phyloP scores from a whole-genome alignment of 2,329 filamentous ascomycete genomes.

The Lecanicillium sp. region DNA sequence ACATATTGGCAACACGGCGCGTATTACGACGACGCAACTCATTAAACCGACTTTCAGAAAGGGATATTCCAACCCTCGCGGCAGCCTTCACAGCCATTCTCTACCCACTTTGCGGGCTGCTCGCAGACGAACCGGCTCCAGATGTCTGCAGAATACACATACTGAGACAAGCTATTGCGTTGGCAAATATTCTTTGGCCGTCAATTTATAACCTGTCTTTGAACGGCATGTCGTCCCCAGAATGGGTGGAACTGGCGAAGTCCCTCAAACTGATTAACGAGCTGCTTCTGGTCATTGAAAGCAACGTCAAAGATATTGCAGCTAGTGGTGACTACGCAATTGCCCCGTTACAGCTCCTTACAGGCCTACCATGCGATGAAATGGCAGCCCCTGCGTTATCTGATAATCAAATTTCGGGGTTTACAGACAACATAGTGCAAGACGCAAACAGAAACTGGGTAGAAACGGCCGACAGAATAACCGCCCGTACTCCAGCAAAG shows the following conservation, averaged over 20 bases:
- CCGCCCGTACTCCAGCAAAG: slow-evolving; percentile 29
- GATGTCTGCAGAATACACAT: slow-evolving; percentile 16
- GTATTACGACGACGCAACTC: slow-evolving; percentile 22
- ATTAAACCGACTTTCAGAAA: slow-evolving; percentile 11
- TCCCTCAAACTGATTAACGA: background rate
- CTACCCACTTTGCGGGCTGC: slow-evolving; percentile 12
- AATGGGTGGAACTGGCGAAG: slow-evolving; percentile 8
- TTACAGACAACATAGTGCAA: slow-evolving; percentile 33
- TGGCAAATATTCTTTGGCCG: slow-evolving; percentile 13
- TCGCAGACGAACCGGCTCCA: slow-evolving; percentile 2
- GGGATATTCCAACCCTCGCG: slow-evolving; percentile 4
- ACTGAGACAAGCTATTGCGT: slow-evolving; percentile 12
- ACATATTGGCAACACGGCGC: slow-evolving; percentile 32
- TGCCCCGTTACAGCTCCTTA: too few species aligned
- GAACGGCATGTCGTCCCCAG: background rate
- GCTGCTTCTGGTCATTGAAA: slow-evolving; percentile 6
- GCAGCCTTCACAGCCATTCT: slow-evolving; percentile 14
- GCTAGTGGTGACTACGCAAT: too few species aligned
- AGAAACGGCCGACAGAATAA: slow-evolving; percentile 22
- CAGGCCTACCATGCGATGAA: too few species aligned
- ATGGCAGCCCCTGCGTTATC: too few species aligned
- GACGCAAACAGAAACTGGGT: slow-evolving; percentile 41
- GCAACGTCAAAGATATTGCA: background rate
- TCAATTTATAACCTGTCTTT: slow-evolving; percentile 11
- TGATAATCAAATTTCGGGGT: slow-evolving; percentile 24